Conservation (phyloP, 208 protist species). For the Trypanosoma conorhini region DNA sequence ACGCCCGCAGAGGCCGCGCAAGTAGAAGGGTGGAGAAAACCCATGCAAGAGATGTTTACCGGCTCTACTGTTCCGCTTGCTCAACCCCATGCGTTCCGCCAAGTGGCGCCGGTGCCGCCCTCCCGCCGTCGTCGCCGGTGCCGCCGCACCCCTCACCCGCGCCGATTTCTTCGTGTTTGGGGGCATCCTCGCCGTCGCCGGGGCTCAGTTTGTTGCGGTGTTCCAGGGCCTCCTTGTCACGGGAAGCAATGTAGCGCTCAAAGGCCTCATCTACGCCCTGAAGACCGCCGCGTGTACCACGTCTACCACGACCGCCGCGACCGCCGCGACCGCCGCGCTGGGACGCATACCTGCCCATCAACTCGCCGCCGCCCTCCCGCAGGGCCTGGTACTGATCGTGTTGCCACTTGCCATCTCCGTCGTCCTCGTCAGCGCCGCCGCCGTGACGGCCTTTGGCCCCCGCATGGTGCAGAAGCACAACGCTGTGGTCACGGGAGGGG, state of each 20-base stretch:
- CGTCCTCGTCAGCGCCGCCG: slow-evolving; percentile 31
- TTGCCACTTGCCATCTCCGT: slow-evolving; percentile 17
- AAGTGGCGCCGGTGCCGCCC: not conserved
- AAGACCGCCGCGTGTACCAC: slow-evolving; percentile 21
- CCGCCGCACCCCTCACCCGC: not conserved
- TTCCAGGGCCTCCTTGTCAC: slow-evolving; percentile 17
- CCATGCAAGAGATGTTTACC: not conserved
- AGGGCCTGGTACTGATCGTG: slow-evolving; percentile 7
- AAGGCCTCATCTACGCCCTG: slow-evolving; percentile 47
- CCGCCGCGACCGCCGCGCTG: slow-evolving; percentile 11
- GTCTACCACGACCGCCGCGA: slow-evolving; percentile 34
- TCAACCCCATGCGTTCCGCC: not conserved
- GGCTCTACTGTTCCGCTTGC: slow-evolving; percentile 1
- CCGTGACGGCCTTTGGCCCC: slow-evolving; percentile 29
- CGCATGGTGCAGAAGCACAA: slow-evolving; percentile 62
- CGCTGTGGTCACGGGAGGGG: slow-evolving; percentile 76
- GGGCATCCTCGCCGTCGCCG: not conserved
- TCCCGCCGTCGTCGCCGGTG: not conserved
- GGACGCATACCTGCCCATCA: slow-evolving; percentile 17
- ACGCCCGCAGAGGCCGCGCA: not conserved
- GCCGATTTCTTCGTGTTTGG: not conserved
- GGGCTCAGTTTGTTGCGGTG: not conserved
- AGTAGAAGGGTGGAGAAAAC: not conserved
- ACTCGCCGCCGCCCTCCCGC: not conserved
- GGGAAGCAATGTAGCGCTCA: slow-evolving; percentile 39